A percentile compares a stretch with the other conserved stretches of the same genome.
phyloP scores from a whole-genome alignment of 2,329 filamentous ascomycete species.

The Cladosporium velox region DNA sequence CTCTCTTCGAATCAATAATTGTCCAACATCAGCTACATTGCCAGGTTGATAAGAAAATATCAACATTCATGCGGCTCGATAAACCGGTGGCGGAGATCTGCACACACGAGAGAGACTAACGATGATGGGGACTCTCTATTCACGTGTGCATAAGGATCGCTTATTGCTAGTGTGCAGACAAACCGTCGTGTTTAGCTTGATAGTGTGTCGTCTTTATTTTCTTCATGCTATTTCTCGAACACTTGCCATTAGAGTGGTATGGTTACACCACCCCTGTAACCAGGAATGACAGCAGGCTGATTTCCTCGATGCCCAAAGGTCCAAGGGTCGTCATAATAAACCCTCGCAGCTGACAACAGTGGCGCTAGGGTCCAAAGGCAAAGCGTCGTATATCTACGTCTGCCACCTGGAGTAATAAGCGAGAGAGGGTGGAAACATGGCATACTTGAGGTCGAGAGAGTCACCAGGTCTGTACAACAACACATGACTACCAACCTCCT shows the following conservation, averaged over 20 bases:
- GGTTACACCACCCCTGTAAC: not conserved
- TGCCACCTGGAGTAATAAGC: not conserved
- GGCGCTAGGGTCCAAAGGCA: conserved; percentile 1
- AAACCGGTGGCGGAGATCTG: not conserved
- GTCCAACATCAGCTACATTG: not conserved
- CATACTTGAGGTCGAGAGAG: not conserved
- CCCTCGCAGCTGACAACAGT: not conserved
- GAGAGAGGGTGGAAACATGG: not conserved
- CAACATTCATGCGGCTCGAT: not conserved
- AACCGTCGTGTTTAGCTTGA: not conserved
- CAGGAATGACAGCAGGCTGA: not conserved
- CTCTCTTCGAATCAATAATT: not conserved
- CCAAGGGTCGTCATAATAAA: not conserved
- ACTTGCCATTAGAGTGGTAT: not conserved
- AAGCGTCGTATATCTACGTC: not conserved
- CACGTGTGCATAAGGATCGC: not conserved
- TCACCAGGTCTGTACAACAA: not conserved
- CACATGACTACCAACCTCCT: not conserved
- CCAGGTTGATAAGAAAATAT: not conserved
- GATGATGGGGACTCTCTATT: not conserved
- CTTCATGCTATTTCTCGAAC: not conserved
- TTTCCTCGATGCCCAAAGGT: not conserved
- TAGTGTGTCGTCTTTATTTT: not conserved
- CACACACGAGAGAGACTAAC: not conserved
- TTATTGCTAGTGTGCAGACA: not conserved